phyloP scores from a whole-genome alignment of 345 rosid genomes.

The Salix purpurea region DNA sequence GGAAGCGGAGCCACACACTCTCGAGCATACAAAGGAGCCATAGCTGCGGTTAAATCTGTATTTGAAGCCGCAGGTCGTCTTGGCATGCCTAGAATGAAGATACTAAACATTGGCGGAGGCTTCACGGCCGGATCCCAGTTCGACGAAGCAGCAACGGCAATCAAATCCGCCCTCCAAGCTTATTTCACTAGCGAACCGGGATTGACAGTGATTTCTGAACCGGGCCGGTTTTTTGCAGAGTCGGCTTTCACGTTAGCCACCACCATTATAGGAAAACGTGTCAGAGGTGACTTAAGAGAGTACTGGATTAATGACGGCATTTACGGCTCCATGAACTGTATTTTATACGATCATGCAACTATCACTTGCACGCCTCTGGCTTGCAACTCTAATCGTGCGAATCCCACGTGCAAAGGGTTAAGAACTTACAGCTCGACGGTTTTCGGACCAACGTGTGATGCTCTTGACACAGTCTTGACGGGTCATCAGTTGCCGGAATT shows the following conservation, averaged over 20 bases:
- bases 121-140: constrained; percentile 15
- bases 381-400: background rate
- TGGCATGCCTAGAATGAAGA: constrained; percentile 17
- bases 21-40: constrained; percentile 10
- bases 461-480: constrained; percentile 12
- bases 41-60: constrained; percentile 15
- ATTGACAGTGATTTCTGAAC: constrained; percentile 22
- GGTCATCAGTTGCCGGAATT: constrained; percentile 24
- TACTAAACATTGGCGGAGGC: constrained; percentile 26
- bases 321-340: constrained; percentile 27
- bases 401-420: constrained; percentile 7
- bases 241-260: constrained; percentile 25
- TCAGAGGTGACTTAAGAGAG: constrained; percentile 16
- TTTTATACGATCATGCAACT: constrained; percentile 19
- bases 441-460: constrained; percentile 32
- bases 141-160: constrained; percentile 1
- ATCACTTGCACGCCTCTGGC: constrained; percentile 14
- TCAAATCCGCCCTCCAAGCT: constrained; percentile 5
- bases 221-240: constrained; percentile 29
- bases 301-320: constrained; percentile 34
- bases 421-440: constrained; percentile 10
- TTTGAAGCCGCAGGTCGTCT: constrained; percentile 15
- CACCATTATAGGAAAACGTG: constrained; percentile 27
- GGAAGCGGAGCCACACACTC: constrained; percentile 14
- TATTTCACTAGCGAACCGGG: constrained; percentile 13